Conservation (phyloP, 371 early-diverging fungal genomes). For the Nematocida displodere region DNA sequence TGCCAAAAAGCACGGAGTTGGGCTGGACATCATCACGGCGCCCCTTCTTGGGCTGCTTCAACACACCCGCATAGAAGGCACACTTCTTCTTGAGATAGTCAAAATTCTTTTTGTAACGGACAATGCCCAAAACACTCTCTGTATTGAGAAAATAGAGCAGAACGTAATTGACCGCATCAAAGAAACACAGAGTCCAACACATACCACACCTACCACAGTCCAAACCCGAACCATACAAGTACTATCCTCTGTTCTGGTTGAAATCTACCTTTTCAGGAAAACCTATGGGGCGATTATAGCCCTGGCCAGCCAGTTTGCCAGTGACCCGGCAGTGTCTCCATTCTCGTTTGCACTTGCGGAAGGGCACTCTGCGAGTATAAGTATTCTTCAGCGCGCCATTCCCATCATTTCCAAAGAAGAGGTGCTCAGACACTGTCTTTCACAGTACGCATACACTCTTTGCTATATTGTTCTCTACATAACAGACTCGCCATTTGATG, state of each 20-base stretch:
- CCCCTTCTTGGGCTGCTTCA: not conserved
- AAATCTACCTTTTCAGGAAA: not conserved
- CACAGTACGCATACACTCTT: slow-evolving; percentile 30
- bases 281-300: not conserved
- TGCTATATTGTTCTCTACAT: slow-evolving; percentile 34
- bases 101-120: not conserved
- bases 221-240: not conserved
- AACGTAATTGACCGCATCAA: not conserved
- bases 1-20: slow-evolving; percentile 29
- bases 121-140: not conserved
- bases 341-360: not conserved
- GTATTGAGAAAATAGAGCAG: slow-evolving; percentile 45
- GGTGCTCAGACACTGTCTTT: not conserved
- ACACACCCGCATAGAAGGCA: not conserved
- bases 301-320: not conserved
- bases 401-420: slow-evolving; percentile 10
- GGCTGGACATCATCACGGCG: not conserved
- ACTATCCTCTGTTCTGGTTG: not conserved
- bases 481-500: slow-evolving; percentile 26
- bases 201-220: not conserved
- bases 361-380: not conserved
- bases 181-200: not conserved
- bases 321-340: not conserved
- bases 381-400: slow-evolving; percentile 1
- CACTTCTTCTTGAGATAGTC: slow-evolving; percentile 17